Evolutionary conservation across 345 rosid genomes (phyloP), one percentile per base, ranked within the genome.

Genomic region (Tarenaya hassleriana): DNA sequence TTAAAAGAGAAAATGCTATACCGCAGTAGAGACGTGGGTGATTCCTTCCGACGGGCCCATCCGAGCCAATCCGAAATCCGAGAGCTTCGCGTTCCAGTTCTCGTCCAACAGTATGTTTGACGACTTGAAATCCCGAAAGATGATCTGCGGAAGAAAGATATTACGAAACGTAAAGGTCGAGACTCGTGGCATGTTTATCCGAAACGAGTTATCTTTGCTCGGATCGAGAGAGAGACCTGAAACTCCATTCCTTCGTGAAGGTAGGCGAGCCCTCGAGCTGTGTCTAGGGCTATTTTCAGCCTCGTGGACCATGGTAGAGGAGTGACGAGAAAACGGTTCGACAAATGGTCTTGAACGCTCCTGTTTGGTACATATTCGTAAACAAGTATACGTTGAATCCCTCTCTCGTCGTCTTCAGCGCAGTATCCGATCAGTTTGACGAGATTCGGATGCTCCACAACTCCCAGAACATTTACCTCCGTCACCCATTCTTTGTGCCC

Each of bases 401-500:
- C 98, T 68, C 98, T 82, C 60, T 91, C 96, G 31, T 84, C 98
- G 48, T 92, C 98, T 61, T 92, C 95, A 9, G 96, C 95, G 63
- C 98, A 92, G 60, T 92, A 83, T 18, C 96, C 96, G 14, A 92
- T 13, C 57, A 92, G 67, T 62, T 85, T 88, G 53, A 92, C 98
- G 11, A 88, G 86, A 58, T 92, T 92, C 10, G 80, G 90, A 73
- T 92, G 95, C 61, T 92, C 94, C 17, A 83, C 96, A n/a, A 92
- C 75, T 8, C 98, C 98, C 67, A 88, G 64, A 34, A 92, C 92
- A 65, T 88, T 84, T 7, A 92, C 95, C 56, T 92, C 98, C 5
- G 96, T 92, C 58, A 87, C 88, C 98, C 95, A 92, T 74, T 92
- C 96, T 62, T 88, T 88, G 70, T 92, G 98, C 39, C 98, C 96